phyloP scores from a whole-genome alignment of 306 rosid species.

The Cicer bijugum region DNA sequence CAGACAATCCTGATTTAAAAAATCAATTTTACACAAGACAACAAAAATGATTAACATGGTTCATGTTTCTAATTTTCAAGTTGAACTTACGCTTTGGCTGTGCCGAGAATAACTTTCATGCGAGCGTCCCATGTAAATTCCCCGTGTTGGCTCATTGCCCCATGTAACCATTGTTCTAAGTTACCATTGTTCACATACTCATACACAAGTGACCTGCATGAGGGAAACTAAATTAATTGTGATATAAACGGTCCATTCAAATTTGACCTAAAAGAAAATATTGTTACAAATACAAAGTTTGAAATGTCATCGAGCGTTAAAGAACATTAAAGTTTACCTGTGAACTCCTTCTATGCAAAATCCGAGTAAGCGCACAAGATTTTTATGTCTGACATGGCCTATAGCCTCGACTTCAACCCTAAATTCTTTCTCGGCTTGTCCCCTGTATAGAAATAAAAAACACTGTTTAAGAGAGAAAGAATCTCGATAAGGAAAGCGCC shows the following conservation, averaged over 20 bases:
- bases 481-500: background rate
- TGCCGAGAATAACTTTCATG: slow-evolving; percentile 87
- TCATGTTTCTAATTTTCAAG: slow-evolving; percentile 7
- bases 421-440: slow-evolving; percentile 96
- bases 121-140: slow-evolving; percentile 90
- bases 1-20: slow-evolving; percentile 1
- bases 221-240: slow-evolving; percentile 11
- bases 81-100: slow-evolving; percentile 92
- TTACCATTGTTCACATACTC: slow-evolving; percentile 97
- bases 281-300: background rate
- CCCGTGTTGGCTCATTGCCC: slow-evolving; percentile 78
- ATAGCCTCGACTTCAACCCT: slow-evolving; percentile 98
- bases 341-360: slow-evolving; percentile 95
- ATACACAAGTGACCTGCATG: slow-evolving; percentile 81
- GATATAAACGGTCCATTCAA: background rate
- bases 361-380: slow-evolving; percentile 92
- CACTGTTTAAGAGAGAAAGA: slow-evolving; percentile 23
- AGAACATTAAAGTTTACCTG: slow-evolving; percentile 57
- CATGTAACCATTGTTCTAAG: slow-evolving; percentile 96
- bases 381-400: slow-evolving; percentile 93
- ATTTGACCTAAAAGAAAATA: background rate
- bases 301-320: slow-evolving; percentile 2
- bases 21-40: slow-evolving; percentile 25
- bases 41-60: background rate
- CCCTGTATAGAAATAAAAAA: slow-evolving; percentile 54